Conservation (phyloP, 257 asterid species). For the Echium plantagineum region DNA sequence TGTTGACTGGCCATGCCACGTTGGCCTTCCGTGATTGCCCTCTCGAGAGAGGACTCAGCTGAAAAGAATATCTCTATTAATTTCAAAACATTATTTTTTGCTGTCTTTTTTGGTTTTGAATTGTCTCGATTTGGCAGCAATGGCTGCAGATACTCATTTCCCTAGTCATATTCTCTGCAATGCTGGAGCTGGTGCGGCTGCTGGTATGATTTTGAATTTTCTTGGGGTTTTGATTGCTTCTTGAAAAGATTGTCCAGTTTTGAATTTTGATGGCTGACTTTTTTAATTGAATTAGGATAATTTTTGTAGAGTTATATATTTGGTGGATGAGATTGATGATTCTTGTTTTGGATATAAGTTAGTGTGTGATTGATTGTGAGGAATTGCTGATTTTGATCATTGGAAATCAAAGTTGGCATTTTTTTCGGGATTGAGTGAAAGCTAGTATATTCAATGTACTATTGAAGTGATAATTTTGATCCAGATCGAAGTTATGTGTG, state of each 20-base stretch:
- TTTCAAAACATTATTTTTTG: slow-evolving; percentile 6
- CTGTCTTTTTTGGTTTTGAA: slow-evolving; percentile 12
- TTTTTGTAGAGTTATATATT: too few species aligned
- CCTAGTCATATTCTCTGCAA: slow-evolving; percentile 71
- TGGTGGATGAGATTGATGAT: too few species aligned
- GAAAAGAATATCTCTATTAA: slow-evolving; percentile 7
- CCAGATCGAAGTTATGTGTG: too few species aligned
- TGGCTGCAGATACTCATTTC: slow-evolving; percentile 58
- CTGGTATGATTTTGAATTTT: slow-evolving; percentile 31
- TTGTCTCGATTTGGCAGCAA: slow-evolving; percentile 22
- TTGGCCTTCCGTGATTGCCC: slow-evolving; percentile 54
- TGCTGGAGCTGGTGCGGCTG: slow-evolving; percentile 97
- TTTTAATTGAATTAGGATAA: background rate
- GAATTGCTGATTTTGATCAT: too few species aligned
- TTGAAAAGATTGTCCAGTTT: background rate
- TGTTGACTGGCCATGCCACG: slow-evolving; percentile 85
- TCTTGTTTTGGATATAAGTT: too few species aligned
- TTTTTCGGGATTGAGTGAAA: background rate
- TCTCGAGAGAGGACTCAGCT: slow-evolving; percentile 63
- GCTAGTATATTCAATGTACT: too few species aligned
- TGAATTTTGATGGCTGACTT: too few species aligned
- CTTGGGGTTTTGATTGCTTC: background rate
- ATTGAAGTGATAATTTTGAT: too few species aligned
- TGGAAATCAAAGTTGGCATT: too few species aligned
- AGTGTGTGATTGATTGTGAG: too few species aligned